Evolutionary conservation across 2,329 filamentous ascomycete genomes (phyloP).

Genomic region (Myriosclerotinia curreyana): DNA sequence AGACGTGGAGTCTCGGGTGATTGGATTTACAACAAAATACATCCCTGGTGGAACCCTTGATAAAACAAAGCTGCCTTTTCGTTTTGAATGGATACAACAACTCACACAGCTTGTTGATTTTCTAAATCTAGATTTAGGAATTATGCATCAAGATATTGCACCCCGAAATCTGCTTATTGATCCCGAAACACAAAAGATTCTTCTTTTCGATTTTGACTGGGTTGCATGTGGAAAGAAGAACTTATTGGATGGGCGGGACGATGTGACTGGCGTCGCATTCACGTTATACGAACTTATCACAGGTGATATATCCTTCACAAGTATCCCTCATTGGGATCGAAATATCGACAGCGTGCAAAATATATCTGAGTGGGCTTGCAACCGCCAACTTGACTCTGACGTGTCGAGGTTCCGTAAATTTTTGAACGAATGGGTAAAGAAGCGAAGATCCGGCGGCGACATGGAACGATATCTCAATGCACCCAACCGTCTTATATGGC

Average conservation of each 20-base stretch:
- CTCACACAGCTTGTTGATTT: slow-evolving; percentile 42
- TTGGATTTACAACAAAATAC: neutral
- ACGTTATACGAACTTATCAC: slow-evolving; percentile 29
- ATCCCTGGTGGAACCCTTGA: neutral
- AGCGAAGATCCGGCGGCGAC: neutral
- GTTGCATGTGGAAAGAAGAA: slow-evolving; percentile 18
- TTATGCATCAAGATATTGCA: slow-evolving; percentile 43
- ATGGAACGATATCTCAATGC: slow-evolving; percentile 2
- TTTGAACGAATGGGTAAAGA: neutral
- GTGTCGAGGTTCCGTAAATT: neutral
- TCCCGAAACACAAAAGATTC: slow-evolving; percentile 38
- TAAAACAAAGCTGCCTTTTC: slow-evolving; percentile 37
- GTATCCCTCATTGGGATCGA: slow-evolving; percentile 22
- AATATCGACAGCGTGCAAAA: slow-evolving; percentile 26
- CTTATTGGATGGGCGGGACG: slow-evolving; percentile 28
- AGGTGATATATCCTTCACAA: slow-evolving; percentile 22
- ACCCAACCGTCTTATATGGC: neutral
- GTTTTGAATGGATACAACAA: slow-evolving; percentile 42
- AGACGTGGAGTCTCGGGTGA: slow-evolving; percentile 4
- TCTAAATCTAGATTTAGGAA: slow-evolving; percentile 42
- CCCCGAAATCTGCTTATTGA: slow-evolving; percentile 43
- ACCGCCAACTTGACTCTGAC: slow-evolving; percentile 22
- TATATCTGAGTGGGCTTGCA: slow-evolving; percentile 30
- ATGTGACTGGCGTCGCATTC: slow-evolving; percentile 32
- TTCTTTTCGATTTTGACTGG: slow-evolving; percentile 42